These are phyloP conservation scores for Aspergillus aculeatinus DNA, from an alignment of 2,329 filamentous ascomycete genomes.

Conservation along the genomic window DNA sequence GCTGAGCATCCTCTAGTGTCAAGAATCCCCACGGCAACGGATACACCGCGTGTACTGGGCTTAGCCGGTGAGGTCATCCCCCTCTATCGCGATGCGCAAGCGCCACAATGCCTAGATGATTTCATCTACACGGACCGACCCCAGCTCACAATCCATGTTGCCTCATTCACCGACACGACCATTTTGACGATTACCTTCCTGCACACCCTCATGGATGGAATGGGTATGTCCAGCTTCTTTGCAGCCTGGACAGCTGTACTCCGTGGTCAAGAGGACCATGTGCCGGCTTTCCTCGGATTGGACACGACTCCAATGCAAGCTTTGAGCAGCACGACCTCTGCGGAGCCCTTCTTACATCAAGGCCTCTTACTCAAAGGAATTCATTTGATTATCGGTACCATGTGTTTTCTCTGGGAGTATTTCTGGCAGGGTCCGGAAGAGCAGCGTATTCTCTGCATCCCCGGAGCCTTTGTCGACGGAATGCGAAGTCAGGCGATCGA, in stretches of 20 bases:
- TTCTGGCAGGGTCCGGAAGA: slow-evolving; percentile 19
- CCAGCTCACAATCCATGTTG: slow-evolving; percentile 49
- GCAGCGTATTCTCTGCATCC: slow-evolving; percentile 42
- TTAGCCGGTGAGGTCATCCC: neutral
- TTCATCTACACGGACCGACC: slow-evolving; percentile 47
- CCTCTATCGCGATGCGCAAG: neutral
- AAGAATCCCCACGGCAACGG: neutral
- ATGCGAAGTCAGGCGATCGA: slow-evolving; percentile 26
- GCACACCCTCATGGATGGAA: slow-evolving; percentile 51
- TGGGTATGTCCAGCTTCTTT: slow-evolving; percentile 46
- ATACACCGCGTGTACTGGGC: neutral
- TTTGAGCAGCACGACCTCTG: neutral
- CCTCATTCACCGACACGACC: slow-evolving; percentile 52
- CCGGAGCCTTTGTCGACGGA: slow-evolving; percentile 29
- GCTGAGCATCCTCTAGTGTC: slow-evolving; percentile 21
- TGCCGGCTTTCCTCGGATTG: slow-evolving; percentile 38
- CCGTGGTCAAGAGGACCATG: slow-evolving; percentile 43
- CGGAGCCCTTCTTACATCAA: neutral
- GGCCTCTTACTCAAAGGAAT: neutral
- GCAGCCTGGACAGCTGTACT: slow-evolving; percentile 50
- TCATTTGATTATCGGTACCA: neutral
- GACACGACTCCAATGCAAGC: neutral
- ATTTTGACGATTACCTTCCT: slow-evolving; percentile 49
- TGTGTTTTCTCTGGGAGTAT: slow-evolving; percentile 9
- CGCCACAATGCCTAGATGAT: slow-evolving; percentile 32